These are phyloP conservation scores for Lachnellula suecica DNA, from an alignment of 2,329 filamentous ascomycete genomes.

Conservation along the genomic window DNA sequence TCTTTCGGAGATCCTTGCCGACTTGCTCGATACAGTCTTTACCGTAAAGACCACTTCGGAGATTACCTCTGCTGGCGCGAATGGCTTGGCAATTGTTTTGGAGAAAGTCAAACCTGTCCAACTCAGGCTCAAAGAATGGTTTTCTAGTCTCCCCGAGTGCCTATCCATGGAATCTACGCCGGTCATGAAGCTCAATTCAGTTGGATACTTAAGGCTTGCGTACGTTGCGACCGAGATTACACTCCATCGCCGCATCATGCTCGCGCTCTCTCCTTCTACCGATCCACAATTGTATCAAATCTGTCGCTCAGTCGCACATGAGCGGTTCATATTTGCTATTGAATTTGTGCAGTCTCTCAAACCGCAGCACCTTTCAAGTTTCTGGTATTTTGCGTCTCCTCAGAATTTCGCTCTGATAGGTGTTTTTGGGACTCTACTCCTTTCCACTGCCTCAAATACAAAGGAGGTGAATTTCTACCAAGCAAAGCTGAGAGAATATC, in stretches of 20 bases:
- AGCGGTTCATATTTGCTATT: conserved; percentile 41
- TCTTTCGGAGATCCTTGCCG: conserved; percentile 49
- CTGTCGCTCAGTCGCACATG: conserved; percentile 35
- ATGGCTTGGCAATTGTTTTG: conserved; percentile 35
- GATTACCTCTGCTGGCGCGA: conserved; percentile 20
- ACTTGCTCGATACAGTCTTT: conserved; percentile 50
- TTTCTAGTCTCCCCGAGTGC: conserved; percentile 43
- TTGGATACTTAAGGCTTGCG: conserved; percentile 48
- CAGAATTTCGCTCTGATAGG: conserved; percentile 44
- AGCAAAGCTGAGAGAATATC: conserved; percentile 25
- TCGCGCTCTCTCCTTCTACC: conserved; percentile 36
- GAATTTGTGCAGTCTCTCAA: conserved; percentile 41
- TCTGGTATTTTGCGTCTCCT: conserved; percentile 45
- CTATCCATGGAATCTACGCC: conserved; percentile 44
- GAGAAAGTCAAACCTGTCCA: conserved; percentile 49
- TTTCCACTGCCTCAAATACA: conserved; percentile 20
- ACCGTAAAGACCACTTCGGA: conserved; percentile 32
- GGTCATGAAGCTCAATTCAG: conserved; percentile 41
- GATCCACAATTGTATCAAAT: conserved; percentile 24
- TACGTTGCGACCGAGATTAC: conserved; percentile 52
- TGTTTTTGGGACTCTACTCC: conserved; percentile 40
- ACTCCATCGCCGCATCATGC: conserved; percentile 48
- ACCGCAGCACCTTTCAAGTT: conserved; percentile 45
- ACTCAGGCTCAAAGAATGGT: conserved; percentile 48
- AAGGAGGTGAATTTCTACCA: conserved; percentile 26